Evolutionary conservation across 208 protist species (phyloP).

Genomic region (Acanthamoeba triangularis): DNA sequence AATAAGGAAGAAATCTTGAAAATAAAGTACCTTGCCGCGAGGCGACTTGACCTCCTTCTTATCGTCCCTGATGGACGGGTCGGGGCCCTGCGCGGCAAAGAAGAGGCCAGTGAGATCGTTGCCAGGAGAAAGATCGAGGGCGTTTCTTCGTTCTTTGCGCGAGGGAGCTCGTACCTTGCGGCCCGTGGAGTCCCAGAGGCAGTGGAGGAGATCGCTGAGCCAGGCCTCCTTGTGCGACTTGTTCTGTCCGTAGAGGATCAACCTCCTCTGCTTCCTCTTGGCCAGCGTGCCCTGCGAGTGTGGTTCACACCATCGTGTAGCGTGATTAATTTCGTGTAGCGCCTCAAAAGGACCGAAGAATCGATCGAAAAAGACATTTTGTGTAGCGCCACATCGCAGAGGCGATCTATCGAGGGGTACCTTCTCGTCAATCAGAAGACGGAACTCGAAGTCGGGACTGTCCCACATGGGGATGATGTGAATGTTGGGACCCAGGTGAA

Average conservation of each 20-base stretch:
- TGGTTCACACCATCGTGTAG: too few relatives aligned
- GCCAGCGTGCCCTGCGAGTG: background rate
- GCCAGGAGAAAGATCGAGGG: background rate
- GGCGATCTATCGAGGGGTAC: background rate
- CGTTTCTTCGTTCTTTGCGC: background rate
- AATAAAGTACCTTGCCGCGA: background rate
- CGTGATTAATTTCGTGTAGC: background rate
- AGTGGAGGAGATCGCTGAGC: conserved; percentile 13
- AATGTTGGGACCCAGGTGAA: conserved; percentile 13
- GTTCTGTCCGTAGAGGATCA: conserved; percentile 57
- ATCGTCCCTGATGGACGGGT: background rate
- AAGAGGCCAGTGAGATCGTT: background rate
- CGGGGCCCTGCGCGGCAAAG: background rate
- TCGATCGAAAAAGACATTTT: too few relatives aligned
- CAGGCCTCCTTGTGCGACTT: conserved; percentile 7
- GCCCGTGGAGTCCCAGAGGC: conserved; percentile 16
- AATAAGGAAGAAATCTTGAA: too few relatives aligned
- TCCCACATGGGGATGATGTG: background rate
- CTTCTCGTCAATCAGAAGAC: conserved; percentile 62
- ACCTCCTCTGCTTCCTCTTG: conserved; percentile 42
- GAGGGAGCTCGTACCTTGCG: background rate
- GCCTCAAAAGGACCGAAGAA: background rate
- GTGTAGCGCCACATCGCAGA: background rate
- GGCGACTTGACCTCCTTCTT: background rate
- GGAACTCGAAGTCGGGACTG: conserved; percentile 34